These are phyloP conservation scores for Paragyromitra xinjiangensis DNA, from an alignment of 495 filamentous ascomycete species.

Conservation along the genomic window DNA sequence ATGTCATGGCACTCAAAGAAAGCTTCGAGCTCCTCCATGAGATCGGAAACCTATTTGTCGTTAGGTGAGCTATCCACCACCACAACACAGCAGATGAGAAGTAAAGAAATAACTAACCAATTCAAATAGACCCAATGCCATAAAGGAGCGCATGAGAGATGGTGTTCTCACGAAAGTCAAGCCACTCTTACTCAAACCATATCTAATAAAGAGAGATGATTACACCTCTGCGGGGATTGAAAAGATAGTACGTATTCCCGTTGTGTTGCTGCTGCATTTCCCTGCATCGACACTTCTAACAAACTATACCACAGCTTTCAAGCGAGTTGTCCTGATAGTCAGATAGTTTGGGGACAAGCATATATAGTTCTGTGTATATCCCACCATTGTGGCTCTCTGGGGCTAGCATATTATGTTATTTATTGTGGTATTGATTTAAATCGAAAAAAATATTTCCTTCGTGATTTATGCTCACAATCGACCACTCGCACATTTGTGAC, in stretches of 20 bases:
- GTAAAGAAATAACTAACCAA: neutral
- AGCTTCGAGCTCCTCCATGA: conserved; percentile 86
- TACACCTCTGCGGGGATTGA: conserved; percentile 55
- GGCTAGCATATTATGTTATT: conserved; percentile 10
- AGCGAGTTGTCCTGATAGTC: conserved; percentile 36
- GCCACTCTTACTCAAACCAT: conserved; percentile 53
- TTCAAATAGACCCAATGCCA: conserved; percentile 39
- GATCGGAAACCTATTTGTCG: conserved; percentile 96
- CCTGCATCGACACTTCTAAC: conserved; percentile 14
- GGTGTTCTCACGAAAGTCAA: conserved; percentile 55
- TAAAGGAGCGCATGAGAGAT: conserved; percentile 56
- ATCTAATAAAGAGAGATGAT: conserved; percentile 56
- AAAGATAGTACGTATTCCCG: conserved; percentile 50
- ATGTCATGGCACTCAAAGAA: conserved; percentile 72
- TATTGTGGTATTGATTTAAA: conserved; percentile 14
- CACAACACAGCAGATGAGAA: too few species aligned
- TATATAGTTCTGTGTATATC: conserved; percentile 11
- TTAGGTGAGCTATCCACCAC: conserved; percentile 63
- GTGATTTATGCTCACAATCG: neutral
- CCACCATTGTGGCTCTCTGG: conserved; percentile 5
- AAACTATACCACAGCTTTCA: conserved; percentile 32
- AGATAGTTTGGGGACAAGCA: neutral
- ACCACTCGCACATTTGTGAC: neutral
- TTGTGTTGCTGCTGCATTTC: neutral
- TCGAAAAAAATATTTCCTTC: neutral